These are phyloP conservation scores for Xanthoconium separans DNA, from an alignment of 1,284 basidiomycete species.

Conservation along the genomic window DNA sequence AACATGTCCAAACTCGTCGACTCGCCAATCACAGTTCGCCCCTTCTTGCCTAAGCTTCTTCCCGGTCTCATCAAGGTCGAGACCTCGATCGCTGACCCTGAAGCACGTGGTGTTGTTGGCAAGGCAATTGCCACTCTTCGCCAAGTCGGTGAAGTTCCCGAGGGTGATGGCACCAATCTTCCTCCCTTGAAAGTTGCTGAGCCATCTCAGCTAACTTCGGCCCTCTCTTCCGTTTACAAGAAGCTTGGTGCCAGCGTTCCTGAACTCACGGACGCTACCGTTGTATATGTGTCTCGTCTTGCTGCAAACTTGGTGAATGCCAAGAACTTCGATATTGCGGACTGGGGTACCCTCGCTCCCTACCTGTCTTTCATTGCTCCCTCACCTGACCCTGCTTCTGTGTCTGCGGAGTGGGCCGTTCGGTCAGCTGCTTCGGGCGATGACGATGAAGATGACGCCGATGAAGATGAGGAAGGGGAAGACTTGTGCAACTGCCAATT, in stretches of 20 bases:
- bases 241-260: conserved; percentile 67
- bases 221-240: conserved; percentile 79
- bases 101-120: conserved; percentile 87
- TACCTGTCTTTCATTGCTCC: conserved; percentile 73
- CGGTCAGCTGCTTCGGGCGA: conserved; percentile 81
- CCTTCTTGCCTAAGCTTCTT: conserved; percentile 94
- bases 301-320: conserved; percentile 84
- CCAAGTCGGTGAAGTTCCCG: conserved; percentile 87
- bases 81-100: conserved; percentile 90
- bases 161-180: conserved; percentile 84
- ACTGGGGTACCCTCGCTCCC: conserved; percentile 84
- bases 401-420: conserved; percentile 86
- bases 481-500: conserved; percentile 98
- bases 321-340: conserved; percentile 88
- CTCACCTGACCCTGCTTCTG: conserved; percentile 64
- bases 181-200: conserved; percentile 80
- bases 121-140: conserved; percentile 92
- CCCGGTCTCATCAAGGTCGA: conserved; percentile 95
- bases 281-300: conserved; percentile 76
- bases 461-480: conserved; percentile 96
- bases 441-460: conserved; percentile 67
- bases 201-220: conserved; percentile 59
- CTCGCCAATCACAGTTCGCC: conserved; percentile 91
- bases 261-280: conserved; percentile 57
- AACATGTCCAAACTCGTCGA: conserved; percentile 99